Percentiles rank a stretch among this genome's conserved stretches.
phyloP scores from a whole-genome alignment of 441 rosid genomes.

The Iberis amara region DNA sequence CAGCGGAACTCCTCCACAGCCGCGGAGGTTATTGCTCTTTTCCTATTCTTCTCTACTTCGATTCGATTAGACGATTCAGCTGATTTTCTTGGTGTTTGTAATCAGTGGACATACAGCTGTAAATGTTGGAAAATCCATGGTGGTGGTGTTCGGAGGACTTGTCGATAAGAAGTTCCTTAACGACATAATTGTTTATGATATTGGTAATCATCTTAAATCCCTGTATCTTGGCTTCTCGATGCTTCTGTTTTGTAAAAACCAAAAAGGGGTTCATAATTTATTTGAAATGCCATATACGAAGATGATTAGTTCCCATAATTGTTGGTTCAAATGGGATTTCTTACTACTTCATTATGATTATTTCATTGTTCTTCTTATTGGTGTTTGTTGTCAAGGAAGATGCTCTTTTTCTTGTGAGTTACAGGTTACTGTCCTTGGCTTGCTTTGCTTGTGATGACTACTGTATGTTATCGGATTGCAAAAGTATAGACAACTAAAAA shows the following conservation, averaged over 20 bases:
- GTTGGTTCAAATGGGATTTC: neutral
- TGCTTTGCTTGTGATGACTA: slow-evolving; percentile 9
- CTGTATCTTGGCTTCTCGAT: neutral
- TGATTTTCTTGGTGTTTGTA: slow-evolving; percentile 5
- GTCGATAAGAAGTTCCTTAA: slow-evolving; percentile 70
- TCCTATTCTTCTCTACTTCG: neutral
- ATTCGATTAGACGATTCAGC: slow-evolving; percentile 14
- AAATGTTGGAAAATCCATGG: slow-evolving; percentile 71
- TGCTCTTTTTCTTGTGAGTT: neutral
- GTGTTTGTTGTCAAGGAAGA: neutral
- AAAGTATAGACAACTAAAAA: too few relatives aligned
- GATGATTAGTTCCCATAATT: too few relatives aligned
- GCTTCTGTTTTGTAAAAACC: neutral
- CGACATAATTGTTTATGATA: slow-evolving; percentile 70
- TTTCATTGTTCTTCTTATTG: neutral
- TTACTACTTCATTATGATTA: neutral
- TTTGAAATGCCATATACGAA: neutral
- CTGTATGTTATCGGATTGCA: too few relatives aligned
- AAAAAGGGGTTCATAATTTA: neutral
- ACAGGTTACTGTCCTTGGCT: too few relatives aligned
- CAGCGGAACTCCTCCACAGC: slow-evolving; percentile 63
- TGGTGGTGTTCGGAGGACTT: slow-evolving; percentile 84
- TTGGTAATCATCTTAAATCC: slow-evolving; percentile 38
- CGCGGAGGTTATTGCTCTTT: slow-evolving; percentile 52
- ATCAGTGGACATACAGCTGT: slow-evolving; percentile 87